Evolutionary conservation across 345 rosid genomes (phyloP).

Genomic region (Eucalyptus regnans): DNA sequence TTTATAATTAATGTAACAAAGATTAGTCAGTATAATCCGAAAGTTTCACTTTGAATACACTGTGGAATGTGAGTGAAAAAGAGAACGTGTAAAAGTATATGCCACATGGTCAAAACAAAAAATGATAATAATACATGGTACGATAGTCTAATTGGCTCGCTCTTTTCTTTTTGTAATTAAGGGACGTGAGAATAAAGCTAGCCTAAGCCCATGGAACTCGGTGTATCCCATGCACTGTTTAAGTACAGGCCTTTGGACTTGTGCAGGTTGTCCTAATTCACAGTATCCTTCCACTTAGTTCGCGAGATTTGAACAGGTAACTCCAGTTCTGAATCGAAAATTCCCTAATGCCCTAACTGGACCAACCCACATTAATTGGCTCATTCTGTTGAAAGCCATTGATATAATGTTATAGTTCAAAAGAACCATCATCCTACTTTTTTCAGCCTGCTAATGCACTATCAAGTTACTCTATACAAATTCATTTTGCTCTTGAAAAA

Average conservation of each 20-base stretch:
- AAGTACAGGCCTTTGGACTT: background rate
- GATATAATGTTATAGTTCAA: background rate
- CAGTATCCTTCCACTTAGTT: background rate
- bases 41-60: background rate
- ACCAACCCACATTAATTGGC: background rate
- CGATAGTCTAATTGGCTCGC: background rate
- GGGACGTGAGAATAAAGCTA: background rate
- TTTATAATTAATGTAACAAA: background rate
- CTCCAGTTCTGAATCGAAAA: background rate
- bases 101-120: background rate
- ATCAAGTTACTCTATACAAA: background rate
- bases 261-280: background rate
- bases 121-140: background rate
- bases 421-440: background rate
- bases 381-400: background rate
- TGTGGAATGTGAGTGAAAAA: background rate
- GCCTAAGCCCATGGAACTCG: background rate
- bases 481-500: background rate
- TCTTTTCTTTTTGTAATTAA: background rate
- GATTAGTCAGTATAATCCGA: background rate
- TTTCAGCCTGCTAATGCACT: background rate
- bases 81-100: background rate
- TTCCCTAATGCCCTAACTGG: background rate
- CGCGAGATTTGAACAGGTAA: background rate
- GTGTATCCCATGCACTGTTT: background rate